Conservation (phyloP, 768 basidiomycete genomes). For the Agaricus subrufescens region DNA sequence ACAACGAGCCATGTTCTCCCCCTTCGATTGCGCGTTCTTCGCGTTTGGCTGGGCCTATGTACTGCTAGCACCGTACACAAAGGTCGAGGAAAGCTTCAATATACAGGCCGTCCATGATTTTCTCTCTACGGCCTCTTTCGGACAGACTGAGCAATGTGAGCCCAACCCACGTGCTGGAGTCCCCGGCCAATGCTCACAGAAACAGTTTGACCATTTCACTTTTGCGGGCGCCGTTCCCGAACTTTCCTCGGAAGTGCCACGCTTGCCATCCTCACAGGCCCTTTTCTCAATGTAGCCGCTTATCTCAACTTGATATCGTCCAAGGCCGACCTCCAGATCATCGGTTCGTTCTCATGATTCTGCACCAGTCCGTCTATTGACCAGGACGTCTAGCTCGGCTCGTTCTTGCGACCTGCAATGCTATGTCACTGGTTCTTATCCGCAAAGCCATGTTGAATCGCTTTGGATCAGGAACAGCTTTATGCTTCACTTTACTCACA, state of each 20-base stretch:
- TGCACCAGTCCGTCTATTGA: neutral
- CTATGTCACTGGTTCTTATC: conserved; percentile 56
- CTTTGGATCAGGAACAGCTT: conserved; percentile 55
- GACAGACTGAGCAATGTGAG: conserved; percentile 46
- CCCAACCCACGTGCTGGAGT: conserved; percentile 9
- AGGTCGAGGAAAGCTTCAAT: conserved; percentile 97
- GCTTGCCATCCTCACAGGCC: conserved; percentile 53
- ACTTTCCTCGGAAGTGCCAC: conserved; percentile 78
- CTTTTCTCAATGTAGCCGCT: conserved; percentile 40
- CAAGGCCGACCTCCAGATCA: conserved; percentile 69
- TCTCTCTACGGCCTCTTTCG: conserved; percentile 59
- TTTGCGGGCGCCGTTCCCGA: conserved; percentile 86
- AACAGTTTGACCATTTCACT: conserved; percentile 82
- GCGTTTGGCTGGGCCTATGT: conserved; percentile 61
- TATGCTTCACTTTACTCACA: conserved; percentile 64
- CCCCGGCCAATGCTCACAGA: conserved; percentile 4
- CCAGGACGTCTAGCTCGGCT: conserved; percentile 56
- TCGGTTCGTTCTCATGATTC: conserved; percentile 38
- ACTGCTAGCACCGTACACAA: conserved; percentile 80
- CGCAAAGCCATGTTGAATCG: conserved; percentile 56
- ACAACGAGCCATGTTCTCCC: conserved; percentile 17
- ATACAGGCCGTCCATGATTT: conserved; percentile 90
- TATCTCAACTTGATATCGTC: conserved; percentile 37
- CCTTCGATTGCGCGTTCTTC: conserved; percentile 48
- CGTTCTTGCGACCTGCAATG: conserved; percentile 63